Evolutionary conservation across 352 stramenopile genomes (phyloP), one percentile per base, ranked within the genome.

Genomic region (Pythium graminicola): DNA sequence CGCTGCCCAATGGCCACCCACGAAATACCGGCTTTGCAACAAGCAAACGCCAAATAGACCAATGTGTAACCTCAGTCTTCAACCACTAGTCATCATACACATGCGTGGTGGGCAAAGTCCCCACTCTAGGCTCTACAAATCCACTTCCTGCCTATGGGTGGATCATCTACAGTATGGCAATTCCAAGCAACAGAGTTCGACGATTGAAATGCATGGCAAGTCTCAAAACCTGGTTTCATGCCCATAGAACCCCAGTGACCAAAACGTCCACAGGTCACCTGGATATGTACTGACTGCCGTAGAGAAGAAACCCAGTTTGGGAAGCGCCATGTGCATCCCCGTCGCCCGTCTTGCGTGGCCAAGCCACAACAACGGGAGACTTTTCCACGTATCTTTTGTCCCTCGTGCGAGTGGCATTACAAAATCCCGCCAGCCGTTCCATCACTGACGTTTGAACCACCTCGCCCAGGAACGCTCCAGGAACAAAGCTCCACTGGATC

Each of bases 321-420:
- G n/a, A n/a, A n/a, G n/a, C n/a, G n/a, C n/a, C n/a, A n/a, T n/a
- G n/a, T n/a, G n/a, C n/a, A n/a, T n/a, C n/a, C n/a, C n/a, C n/a
- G n/a, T n/a, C n/a, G n/a, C n/a, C n/a, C n/a, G n/a, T n/a, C n/a
- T n/a, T n/a, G n/a, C n/a, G n/a, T n/a, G n/a, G n/a, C n/a, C 33
- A 50, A 62, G 54, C 48, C 48, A 55, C 48, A 55, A 55, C 48
- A 46, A 46, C 35, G 48, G 48, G 32, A 55, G 48, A 55, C 48
- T 45, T 46, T 45, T 46, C 22, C 32, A 29, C 19, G 43, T 26
- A 50, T 50, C 43, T 17, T 16, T 39, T 50, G 29, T 39, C 43
- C 43, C 43, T 24, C 43, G 26, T 9, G n/a, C 7, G 43, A 50
- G 43, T 50, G 43, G 4, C 43, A 50, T 50, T 50, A 50, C 27